Conservation (phyloP, 1,284 basidiomycete species). For the Leccinum proximum region DNA sequence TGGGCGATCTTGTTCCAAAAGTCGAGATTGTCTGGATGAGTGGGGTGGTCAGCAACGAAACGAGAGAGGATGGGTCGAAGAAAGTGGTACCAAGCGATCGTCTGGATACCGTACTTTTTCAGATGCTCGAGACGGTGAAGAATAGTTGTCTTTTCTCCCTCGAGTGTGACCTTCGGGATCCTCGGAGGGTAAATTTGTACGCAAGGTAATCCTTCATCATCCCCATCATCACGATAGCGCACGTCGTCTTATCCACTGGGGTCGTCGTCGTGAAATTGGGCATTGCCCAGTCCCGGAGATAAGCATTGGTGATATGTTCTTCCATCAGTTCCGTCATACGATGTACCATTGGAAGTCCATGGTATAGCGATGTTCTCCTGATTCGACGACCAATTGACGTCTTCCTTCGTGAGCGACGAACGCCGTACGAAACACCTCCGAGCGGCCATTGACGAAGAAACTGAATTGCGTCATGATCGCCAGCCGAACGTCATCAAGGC, state of each 20-base stretch:
- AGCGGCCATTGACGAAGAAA: conserved; percentile 41
- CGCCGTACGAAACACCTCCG: conserved; percentile 35
- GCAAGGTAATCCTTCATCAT: conserved; percentile 39
- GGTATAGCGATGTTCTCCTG: conserved; percentile 25
- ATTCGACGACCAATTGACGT: conserved; percentile 30
- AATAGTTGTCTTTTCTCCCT: conserved; percentile 31
- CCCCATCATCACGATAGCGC: conserved; percentile 44
- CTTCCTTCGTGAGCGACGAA: conserved; percentile 42
- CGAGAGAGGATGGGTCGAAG: conserved; percentile 37
- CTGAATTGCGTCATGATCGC: conserved; percentile 42
- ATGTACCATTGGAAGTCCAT: conserved; percentile 30
- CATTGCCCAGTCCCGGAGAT: conserved; percentile 39
- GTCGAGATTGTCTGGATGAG: conserved; percentile 26
- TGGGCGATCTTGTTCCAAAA: conserved; percentile 39
- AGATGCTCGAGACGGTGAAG: conserved; percentile 35
- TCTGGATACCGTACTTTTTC: conserved; percentile 34
- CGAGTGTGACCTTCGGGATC: conserved; percentile 45
- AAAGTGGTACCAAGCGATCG: conserved; percentile 35
- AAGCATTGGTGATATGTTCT: conserved; percentile 35
- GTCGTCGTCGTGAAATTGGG: conserved; percentile 49
- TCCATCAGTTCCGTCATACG: conserved; percentile 35
- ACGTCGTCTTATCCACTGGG: conserved; percentile 35
- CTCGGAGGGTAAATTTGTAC: conserved; percentile 30
- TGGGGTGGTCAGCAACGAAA: conserved; percentile 33
- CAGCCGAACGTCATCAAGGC: conserved; percentile 46